These are phyloP conservation scores for Paxillus ammoniavirescens DNA, from an alignment of 768 basidiomycete species.

Conservation along the genomic window DNA sequence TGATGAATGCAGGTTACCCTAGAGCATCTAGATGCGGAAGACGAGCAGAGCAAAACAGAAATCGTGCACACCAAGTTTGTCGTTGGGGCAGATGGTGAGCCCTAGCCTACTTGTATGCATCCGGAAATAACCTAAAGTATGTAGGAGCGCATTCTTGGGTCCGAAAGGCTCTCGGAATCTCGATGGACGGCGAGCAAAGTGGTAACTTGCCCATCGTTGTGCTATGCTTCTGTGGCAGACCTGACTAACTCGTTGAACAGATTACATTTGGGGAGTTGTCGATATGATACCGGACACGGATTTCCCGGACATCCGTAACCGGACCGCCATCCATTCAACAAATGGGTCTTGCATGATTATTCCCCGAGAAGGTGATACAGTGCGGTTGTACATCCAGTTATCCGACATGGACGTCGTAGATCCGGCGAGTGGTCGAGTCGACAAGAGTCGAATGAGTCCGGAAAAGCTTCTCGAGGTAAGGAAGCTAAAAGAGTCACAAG, in stretches of 20 bases:
- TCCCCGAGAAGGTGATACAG: constrained; percentile 65
- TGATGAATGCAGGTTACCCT: constrained; percentile 19
- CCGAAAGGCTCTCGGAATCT: constrained; percentile 40
- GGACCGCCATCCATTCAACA: constrained; percentile 63
- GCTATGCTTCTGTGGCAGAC: neutral
- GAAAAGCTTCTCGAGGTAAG: constrained; percentile 53
- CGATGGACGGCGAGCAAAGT: constrained; percentile 50
- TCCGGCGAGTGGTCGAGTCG: constrained; percentile 47
- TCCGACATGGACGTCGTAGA: constrained; percentile 46
- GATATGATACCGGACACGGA: constrained; percentile 70
- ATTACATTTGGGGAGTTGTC: constrained; percentile 82
- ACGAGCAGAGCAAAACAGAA: constrained; percentile 31
- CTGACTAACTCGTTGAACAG: constrained; percentile 30
- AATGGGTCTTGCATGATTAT: constrained; percentile 73
- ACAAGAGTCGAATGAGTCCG: constrained; percentile 50
- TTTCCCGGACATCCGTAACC: constrained; percentile 75
- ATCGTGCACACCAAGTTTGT: constrained; percentile 34
- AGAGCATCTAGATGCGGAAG: constrained; percentile 22
- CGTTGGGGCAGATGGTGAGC: constrained; percentile 35
- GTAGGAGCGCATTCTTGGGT: constrained; percentile 48
- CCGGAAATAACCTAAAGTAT: neutral
- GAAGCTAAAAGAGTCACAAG: neutral
- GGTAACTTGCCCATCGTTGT: constrained; percentile 22
- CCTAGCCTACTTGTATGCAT: neutral
- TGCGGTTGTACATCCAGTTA: constrained; percentile 72